Evolutionary conservation across 331 rosid genomes (phyloP).

Genomic region (Cydonia oblonga): DNA sequence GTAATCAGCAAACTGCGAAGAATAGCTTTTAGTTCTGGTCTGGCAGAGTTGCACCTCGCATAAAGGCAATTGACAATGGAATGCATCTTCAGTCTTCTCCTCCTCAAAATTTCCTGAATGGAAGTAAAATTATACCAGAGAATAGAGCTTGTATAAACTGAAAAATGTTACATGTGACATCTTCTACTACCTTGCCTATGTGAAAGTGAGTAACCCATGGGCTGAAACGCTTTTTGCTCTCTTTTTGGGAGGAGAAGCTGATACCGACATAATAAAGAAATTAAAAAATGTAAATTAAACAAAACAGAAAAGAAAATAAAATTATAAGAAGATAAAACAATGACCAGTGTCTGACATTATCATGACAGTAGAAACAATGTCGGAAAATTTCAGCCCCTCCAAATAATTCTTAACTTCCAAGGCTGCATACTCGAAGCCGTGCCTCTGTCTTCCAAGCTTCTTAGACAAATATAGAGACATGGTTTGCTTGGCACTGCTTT

Average conservation of each 20-base stretch:
- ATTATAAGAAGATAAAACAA: background rate
- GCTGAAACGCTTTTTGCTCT: constrained; percentile 29
- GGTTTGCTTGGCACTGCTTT: constrained; percentile 36
- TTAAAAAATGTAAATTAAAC: background rate
- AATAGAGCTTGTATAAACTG: background rate
- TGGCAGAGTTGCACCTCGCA: constrained; percentile 28
- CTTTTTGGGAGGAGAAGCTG: constrained; percentile 42
- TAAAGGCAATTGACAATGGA: constrained; percentile 47
- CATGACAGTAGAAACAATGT: constrained; percentile 60
- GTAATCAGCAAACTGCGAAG: constrained; percentile 44
- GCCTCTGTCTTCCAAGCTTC: constrained; percentile 51
- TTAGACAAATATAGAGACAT: constrained; percentile 59
- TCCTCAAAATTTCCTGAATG: constrained; percentile 36
- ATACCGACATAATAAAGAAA: constrained; percentile 6
- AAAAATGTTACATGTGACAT: background rate
- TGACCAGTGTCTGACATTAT: constrained; percentile 32
- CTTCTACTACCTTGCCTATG: constrained; percentile 36
- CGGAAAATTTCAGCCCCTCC: constrained; percentile 59
- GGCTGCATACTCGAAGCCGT: constrained; percentile 80
- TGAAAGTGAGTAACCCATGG: constrained; percentile 96
- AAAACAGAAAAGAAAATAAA: background rate
- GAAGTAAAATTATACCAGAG: constrained; percentile 5
- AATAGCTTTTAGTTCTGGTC: constrained; percentile 24
- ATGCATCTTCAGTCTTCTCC: constrained; percentile 47
- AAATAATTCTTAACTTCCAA: constrained; percentile 64